phyloP scores from a whole-genome alignment of 2,329 filamentous ascomycete species.

The Xylogone sp. region DNA sequence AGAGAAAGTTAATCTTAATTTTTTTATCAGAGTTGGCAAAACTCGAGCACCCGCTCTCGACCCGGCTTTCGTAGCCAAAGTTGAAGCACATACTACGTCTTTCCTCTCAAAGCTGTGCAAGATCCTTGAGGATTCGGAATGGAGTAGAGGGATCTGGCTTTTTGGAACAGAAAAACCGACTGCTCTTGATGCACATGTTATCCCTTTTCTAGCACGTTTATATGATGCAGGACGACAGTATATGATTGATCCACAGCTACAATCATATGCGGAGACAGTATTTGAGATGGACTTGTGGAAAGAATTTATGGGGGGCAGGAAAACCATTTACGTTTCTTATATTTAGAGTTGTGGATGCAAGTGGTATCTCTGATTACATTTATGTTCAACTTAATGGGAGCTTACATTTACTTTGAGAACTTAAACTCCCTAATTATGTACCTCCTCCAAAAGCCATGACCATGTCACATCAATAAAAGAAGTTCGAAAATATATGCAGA shows the following conservation, averaged over 20 bases:
- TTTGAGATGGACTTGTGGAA: background rate
- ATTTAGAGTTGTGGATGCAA: background rate
- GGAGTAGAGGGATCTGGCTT: background rate
- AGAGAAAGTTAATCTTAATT: background rate
- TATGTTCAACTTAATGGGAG: background rate
- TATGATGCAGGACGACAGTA: background rate
- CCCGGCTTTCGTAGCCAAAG: background rate
- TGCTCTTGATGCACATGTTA: background rate
- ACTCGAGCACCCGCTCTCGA: background rate
- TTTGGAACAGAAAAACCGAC: background rate
- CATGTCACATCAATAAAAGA: too few species aligned
- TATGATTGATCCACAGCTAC: background rate
- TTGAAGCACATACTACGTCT: background rate
- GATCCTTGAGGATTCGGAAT: background rate
- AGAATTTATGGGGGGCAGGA: background rate
- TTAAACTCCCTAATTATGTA: too few species aligned
- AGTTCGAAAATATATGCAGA: too few species aligned
- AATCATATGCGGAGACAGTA: background rate
- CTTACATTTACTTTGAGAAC: background rate
- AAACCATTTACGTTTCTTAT: background rate
- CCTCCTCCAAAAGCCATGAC: too few species aligned
- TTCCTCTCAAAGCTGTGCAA: background rate
- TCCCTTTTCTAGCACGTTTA: background rate
- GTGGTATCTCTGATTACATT: background rate
- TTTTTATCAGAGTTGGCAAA: background rate